phyloP scores from a whole-genome alignment of 1,284 basidiomycete genomes.

The Psilocybe mexicana region DNA sequence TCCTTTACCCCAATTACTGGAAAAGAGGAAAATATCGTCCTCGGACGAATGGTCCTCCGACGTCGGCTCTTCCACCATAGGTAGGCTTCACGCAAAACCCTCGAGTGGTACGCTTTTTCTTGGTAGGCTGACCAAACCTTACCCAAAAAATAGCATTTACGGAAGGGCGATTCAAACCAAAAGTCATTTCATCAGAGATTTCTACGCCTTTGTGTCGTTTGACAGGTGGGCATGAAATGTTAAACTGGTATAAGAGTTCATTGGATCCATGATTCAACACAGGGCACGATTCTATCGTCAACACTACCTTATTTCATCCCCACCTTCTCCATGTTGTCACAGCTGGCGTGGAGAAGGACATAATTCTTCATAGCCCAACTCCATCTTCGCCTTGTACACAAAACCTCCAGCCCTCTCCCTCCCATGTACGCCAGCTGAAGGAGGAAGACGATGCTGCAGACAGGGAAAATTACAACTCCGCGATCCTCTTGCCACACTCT shows the following conservation, averaged over 20 bases:
- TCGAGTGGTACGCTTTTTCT: background rate
- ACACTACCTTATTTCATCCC: constrained; percentile 71
- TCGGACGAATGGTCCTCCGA: constrained; percentile 43
- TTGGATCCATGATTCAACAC: background rate
- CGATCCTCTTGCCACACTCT: constrained; percentile 26
- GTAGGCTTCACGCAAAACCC: constrained; percentile 11
- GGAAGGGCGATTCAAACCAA: constrained; percentile 32
- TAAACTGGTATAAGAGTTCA: background rate
- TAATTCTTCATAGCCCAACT: constrained; percentile 69
- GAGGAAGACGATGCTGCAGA: constrained; percentile 34
- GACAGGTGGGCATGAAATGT: constrained; percentile 40
- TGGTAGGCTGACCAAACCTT: background rate
- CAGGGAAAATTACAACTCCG: constrained; percentile 35
- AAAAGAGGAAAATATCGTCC: constrained; percentile 43
- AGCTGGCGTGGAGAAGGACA: constrained; percentile 68
- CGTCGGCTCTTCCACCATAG: constrained; percentile 20
- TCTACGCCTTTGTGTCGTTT: constrained; percentile 56
- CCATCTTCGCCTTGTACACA: constrained; percentile 48
- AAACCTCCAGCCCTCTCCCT: constrained; percentile 42
- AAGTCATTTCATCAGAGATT: constrained; percentile 57
- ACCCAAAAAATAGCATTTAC: constrained; percentile 47
- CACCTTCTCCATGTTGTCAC: constrained; percentile 65
- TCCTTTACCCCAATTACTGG: constrained; percentile 40
- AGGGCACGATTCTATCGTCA: constrained; percentile 78
- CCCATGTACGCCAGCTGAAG: constrained; percentile 46